These are phyloP conservation scores for Paradendryphiella salina DNA, from an alignment of 2,329 filamentous ascomycete genomes.

Conservation along the genomic window DNA sequence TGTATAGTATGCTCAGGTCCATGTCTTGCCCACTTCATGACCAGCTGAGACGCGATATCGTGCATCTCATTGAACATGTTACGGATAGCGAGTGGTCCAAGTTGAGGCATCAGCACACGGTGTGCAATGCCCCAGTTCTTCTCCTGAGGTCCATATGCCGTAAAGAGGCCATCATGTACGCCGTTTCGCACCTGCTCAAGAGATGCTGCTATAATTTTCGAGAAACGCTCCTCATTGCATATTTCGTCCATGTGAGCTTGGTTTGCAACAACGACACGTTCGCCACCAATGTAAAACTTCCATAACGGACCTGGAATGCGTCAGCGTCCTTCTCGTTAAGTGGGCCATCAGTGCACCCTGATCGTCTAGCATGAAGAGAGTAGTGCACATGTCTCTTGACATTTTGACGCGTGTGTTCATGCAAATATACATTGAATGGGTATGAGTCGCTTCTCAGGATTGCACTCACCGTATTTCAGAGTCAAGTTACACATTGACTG, in stretches of 20 bases:
- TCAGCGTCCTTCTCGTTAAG: slow-evolving; percentile 4
- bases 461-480: slow-evolving; percentile 63
- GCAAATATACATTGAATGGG: not conserved
- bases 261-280: slow-evolving; percentile 37
- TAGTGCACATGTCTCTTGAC: too few relatives aligned
- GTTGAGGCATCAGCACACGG: slow-evolving; percentile 67
- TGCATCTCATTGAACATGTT: slow-evolving; percentile 63
- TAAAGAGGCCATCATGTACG: slow-evolving; percentile 49
- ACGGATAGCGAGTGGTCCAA: slow-evolving; percentile 69
- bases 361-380: not conserved
- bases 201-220: slow-evolving; percentile 36
- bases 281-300: slow-evolving; percentile 37
- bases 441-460: too few relatives aligned
- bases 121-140: slow-evolving; percentile 62
- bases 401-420: not conserved
- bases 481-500: slow-evolving; percentile 61
- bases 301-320: slow-evolving; percentile 37
- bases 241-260: slow-evolving; percentile 48
- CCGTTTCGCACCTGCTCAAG: slow-evolving; percentile 44
- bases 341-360: not conserved
- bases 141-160: slow-evolving; percentile 45
- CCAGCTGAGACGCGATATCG: slow-evolving; percentile 67
- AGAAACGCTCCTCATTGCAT: slow-evolving; percentile 45
- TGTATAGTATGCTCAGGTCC: slow-evolving; percentile 39
- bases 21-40: slow-evolving; percentile 69